phyloP scores from a whole-genome alignment of 192 early-diverging fungal genomes.

The Lunasporangiospora selenospora region DNA sequence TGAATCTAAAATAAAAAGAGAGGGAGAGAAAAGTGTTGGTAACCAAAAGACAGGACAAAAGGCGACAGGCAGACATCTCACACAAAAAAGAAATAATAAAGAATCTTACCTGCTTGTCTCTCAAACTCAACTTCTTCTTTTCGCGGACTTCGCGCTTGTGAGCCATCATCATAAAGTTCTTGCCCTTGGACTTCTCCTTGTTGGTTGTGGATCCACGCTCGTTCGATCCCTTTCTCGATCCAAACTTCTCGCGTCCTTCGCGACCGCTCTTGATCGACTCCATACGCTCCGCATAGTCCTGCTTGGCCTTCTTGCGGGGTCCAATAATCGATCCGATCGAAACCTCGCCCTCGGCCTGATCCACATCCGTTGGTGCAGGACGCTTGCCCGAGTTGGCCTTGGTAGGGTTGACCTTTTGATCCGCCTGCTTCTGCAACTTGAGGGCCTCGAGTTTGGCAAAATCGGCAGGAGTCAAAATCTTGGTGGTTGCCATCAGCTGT shows the following conservation, averaged over 20 bases:
- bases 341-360: slow-evolving; percentile 37
- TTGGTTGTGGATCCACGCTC: slow-evolving; percentile 82
- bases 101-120: slow-evolving; percentile 71
- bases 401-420: slow-evolving; percentile 46
- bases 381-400: slow-evolving; percentile 40
- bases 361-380: slow-evolving; percentile 29
- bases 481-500: slow-evolving; percentile 54
- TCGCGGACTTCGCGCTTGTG: slow-evolving; percentile 85
- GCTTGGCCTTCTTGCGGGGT: slow-evolving; percentile 82
- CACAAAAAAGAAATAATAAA: not conserved
- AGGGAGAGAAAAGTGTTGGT: not conserved
- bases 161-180: slow-evolving; percentile 94
- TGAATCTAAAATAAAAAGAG: slow-evolving; percentile 22
- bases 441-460: slow-evolving; percentile 85
- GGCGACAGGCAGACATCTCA: not conserved
- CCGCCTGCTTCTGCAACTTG: slow-evolving; percentile 69
- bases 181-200: slow-evolving; percentile 91
- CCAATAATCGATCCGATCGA: slow-evolving; percentile 56
- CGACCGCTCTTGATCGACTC: slow-evolving; percentile 88
- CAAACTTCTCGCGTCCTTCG: slow-evolving; percentile 91
- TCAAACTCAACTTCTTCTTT: slow-evolving; percentile 78
- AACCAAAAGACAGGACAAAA: not conserved
- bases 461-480: slow-evolving; percentile 91
- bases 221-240: slow-evolving; percentile 87
- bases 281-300: slow-evolving; percentile 91